A percentile compares a stretch with the other conserved stretches of the same genome.
Evolutionary conservation across 768 basidiomycete species (phyloP).

Genomic region (Pleurotus salmoneostramineus): DNA sequence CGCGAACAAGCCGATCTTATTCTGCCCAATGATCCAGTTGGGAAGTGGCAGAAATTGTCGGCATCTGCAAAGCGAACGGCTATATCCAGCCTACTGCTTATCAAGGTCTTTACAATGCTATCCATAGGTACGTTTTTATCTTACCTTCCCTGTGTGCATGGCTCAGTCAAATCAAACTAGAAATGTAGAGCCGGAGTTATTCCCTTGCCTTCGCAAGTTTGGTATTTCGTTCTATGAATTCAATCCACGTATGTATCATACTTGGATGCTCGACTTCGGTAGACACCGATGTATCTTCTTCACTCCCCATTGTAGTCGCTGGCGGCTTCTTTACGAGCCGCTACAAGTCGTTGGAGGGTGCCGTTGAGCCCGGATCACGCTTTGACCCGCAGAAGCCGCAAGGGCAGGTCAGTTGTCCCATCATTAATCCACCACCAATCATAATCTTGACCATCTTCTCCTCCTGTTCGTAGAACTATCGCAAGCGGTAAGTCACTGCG

Average conservation of each 20-base stretch:
- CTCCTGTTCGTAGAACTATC: slow-evolving; percentile 28
- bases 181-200: slow-evolving; percentile 50
- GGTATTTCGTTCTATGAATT: slow-evolving; percentile 52
- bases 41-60: slow-evolving; percentile 43
- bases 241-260: slow-evolving; percentile 39
- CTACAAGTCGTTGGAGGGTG: slow-evolving; percentile 33
- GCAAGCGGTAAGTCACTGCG: slow-evolving; percentile 28
- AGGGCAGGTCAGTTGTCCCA: slow-evolving; percentile 32
- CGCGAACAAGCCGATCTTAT: slow-evolving; percentile 9
- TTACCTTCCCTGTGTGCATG: not conserved
- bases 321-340: slow-evolving; percentile 60
- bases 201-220: slow-evolving; percentile 43
- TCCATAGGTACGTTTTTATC: slow-evolving; percentile 13
- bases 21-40: not conserved
- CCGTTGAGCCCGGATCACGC: slow-evolving; percentile 48
- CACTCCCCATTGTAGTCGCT: slow-evolving; percentile 31
- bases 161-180: slow-evolving; percentile 30
- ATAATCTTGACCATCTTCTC: not conserved
- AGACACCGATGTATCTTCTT: not conserved
- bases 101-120: slow-evolving; percentile 23
- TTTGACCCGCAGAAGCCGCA: slow-evolving; percentile 45
- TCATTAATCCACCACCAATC: not conserved
- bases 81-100: slow-evolving; percentile 42
- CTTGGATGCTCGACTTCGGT: no score
- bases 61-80: slow-evolving; percentile 37